Evolutionary conservation across 768 basidiomycete species (phyloP).

Genomic region (Leccinum obscurum): DNA sequence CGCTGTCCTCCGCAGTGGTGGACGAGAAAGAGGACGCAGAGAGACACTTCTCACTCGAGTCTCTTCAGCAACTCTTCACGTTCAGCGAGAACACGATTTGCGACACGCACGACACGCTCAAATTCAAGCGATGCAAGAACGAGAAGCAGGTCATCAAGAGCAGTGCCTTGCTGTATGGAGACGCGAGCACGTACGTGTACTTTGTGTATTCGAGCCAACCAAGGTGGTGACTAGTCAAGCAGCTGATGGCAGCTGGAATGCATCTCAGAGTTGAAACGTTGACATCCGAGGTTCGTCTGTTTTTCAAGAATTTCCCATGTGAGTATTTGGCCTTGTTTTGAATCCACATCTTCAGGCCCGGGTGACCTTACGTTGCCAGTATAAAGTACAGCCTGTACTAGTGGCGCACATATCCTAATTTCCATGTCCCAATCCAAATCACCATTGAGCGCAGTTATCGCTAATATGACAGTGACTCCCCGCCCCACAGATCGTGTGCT

Average conservation of each 20-base stretch:
- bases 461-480: no score
- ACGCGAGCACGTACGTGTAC: constrained; percentile 88
- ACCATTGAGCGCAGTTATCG: no score
- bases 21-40: constrained; percentile 96
- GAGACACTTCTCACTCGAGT: constrained; percentile 89
- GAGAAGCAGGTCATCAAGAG: constrained; percentile 83
- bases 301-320: constrained; percentile 39
- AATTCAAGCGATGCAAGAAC: constrained; percentile 88
- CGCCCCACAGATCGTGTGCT: no score
- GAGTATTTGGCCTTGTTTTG: no score
- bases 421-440: no score
- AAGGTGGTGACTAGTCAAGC: not conserved
- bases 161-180: constrained; percentile 90
- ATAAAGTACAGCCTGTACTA: no score
- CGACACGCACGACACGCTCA: constrained; percentile 98
- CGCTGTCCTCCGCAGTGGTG: constrained; percentile 95
- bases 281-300: constrained; percentile 54
- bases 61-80: constrained; percentile 85
- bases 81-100: constrained; percentile 86
- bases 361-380: no score
- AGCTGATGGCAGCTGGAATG: constrained; percentile 74
- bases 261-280: no score
- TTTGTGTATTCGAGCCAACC: constrained; percentile 3
- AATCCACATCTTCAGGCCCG: constrained; percentile 34
- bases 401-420: not conserved